Evolutionary conservation across 495 filamentous ascomycete genomes (phyloP).

Genomic region (Neurospora sublineolata): DNA sequence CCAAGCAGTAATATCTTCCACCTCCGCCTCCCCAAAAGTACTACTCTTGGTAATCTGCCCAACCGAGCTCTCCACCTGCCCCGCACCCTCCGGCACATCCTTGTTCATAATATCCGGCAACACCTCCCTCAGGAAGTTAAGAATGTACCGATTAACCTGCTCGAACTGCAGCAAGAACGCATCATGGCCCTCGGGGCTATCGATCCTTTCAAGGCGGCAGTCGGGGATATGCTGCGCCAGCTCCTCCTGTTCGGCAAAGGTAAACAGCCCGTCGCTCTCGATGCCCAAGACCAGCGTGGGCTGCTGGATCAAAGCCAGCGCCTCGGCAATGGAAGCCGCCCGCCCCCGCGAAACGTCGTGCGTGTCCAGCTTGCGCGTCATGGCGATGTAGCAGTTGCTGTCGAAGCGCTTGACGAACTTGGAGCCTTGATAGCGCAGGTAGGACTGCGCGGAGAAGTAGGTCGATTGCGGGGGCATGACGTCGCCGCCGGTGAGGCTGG

Average conservation of each 20-base stretch:
- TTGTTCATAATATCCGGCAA: constrained; percentile 77
- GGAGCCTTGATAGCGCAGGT: constrained; percentile 91
- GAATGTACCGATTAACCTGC: constrained; percentile 81
- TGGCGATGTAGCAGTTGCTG: constrained; percentile 97
- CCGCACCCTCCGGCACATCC: constrained; percentile 30
- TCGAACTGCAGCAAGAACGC: constrained; percentile 94
- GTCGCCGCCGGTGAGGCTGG: constrained; percentile 25
- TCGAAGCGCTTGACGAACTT: constrained; percentile 98
- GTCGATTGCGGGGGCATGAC: constrained; percentile 52
- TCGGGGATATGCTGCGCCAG: constrained; percentile 73
- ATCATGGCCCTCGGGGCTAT: constrained; percentile 90
- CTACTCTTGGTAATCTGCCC: constrained; percentile 60
- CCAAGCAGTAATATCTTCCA: constrained; percentile 96
- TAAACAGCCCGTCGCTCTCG: constrained; percentile 89
- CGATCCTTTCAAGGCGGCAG: constrained; percentile 68
- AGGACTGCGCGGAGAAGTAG: constrained; percentile 94
- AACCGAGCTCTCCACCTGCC: constrained; percentile 31
- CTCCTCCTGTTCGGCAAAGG: constrained; percentile 90
- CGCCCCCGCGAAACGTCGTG: constrained; percentile 82
- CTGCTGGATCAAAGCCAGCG: constrained; percentile 73
- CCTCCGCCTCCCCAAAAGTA: constrained; percentile 89
- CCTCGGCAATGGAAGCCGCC: constrained; percentile 49
- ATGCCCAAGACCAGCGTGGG: constrained; percentile 86
- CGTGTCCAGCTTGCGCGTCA: constrained; percentile 97
- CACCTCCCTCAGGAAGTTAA: constrained; percentile 72